Evolutionary conservation across 371 early-diverging fungal species (phyloP).

Genomic region (Mortierella sp.): DNA sequence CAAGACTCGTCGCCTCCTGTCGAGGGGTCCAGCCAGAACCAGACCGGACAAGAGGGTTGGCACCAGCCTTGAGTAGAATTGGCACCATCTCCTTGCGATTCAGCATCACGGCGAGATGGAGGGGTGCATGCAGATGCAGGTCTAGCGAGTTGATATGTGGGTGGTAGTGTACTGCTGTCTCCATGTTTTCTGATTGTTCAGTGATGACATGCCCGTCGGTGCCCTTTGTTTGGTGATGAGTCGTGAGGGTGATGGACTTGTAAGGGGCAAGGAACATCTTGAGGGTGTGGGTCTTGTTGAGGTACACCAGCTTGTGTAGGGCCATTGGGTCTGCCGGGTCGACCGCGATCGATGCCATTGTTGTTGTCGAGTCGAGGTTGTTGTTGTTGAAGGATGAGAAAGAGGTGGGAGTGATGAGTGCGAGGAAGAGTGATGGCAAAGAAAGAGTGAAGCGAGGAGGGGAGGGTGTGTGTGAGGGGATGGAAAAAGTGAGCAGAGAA

Average conservation of each 20-base stretch:
- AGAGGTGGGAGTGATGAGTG: neutral
- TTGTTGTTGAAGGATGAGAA: neutral
- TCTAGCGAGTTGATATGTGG: conserved; percentile 44
- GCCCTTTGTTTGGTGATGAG: neutral
- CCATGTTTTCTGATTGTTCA: neutral
- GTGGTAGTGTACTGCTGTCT: conserved; percentile 25
- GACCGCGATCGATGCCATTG: conserved; percentile 31
- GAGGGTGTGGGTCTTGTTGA: conserved; percentile 47
- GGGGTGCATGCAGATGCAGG: conserved; percentile 45
- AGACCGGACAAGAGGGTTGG: conserved; percentile 50
- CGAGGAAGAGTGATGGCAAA: conserved; percentile 2
- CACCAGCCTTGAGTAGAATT: conserved; percentile 47
- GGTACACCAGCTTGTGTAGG: conserved; percentile 49
- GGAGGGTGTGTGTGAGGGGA: neutral
- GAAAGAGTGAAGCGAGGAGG: neutral
- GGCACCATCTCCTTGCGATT: conserved; percentile 44
- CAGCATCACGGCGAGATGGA: conserved; percentile 58
- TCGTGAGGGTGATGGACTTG: conserved; percentile 1
- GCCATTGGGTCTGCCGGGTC: conserved; percentile 52
- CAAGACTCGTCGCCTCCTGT: conserved; percentile 51
- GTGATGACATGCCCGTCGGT: neutral
- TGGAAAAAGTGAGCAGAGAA: neutral
- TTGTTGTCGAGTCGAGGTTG: too few relatives aligned
- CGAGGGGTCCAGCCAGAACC: conserved; percentile 54
- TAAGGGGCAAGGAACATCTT: conserved; percentile 48